These are phyloP conservation scores for Camptophora hylomeconis DNA, from an alignment of 2,329 filamentous ascomycete species.

Conservation along the genomic window DNA sequence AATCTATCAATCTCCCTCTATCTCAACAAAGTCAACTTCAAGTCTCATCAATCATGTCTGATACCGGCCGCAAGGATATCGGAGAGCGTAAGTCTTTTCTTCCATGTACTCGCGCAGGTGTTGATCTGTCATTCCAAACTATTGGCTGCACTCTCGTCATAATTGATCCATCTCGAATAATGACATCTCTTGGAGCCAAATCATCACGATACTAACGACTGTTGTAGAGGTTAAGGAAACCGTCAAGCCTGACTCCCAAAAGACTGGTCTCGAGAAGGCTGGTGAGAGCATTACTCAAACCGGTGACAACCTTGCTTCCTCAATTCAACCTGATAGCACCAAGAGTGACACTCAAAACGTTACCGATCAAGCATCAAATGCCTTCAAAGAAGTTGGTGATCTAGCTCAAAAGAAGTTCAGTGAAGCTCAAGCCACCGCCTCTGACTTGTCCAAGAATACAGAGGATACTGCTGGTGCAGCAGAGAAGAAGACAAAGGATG, in stretches of 20 bases:
- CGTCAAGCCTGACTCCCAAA: constrained; percentile 45
- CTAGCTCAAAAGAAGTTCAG: neutral
- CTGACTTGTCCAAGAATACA: constrained; percentile 2
- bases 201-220: neutral
- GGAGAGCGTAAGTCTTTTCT: constrained; percentile 25
- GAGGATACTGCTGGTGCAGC: constrained; percentile 3
- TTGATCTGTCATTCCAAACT: too few species aligned
- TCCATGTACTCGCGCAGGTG: too few species aligned
- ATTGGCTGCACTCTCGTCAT: too few species aligned
- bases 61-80: constrained; percentile 49
- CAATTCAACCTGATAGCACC: constrained; percentile 22
- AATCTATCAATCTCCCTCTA: constrained; percentile 1
- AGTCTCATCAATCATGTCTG: constrained; percentile 34
- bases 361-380: neutral
- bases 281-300: constrained; percentile 44
- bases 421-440: constrained; percentile 3
- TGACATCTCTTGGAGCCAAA: too few species aligned
- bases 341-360: neutral
- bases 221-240: constrained; percentile 38
- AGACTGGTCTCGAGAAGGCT: constrained; percentile 47
- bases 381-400: too few species aligned
- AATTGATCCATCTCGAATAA: too few species aligned
- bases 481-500: neutral
- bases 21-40: constrained; percentile 7
- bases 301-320: constrained; percentile 38